Base-by-base conservation (phyloP, 2,329 filamentous ascomycete species). In the Aspergillus intermedius region DNA sequence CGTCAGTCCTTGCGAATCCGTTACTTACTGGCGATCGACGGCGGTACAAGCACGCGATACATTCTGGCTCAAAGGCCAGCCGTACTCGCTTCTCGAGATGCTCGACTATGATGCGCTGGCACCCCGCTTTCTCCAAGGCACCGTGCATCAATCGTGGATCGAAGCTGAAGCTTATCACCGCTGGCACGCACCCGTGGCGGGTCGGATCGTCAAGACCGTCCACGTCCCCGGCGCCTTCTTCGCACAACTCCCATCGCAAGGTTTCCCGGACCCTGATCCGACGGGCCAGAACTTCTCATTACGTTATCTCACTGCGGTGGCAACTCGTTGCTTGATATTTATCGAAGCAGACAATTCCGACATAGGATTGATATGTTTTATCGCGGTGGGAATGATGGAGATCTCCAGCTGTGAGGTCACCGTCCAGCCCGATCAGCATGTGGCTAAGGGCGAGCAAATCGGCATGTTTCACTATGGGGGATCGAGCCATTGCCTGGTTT, bases 391-490 rank as follows among this genome's bases (percentile, higher is more conserved):
- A 5, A 87, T 87, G 85, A 81, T 80, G 45, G 84, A 88, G 67
- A 83, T 87, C 17, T 81, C 77, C 54, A 80, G 81, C 0, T 87
- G 83, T 58, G 82, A 87, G 46, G 80, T 86, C 43, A 82, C 77
- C 0, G 82, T 86, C 6, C 74, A 74, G 57, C 77, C 81, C 59
- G 83, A 83, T 0, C 76, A 87, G 61, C 73, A 76, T 42, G 62
- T 88, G 17, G 73, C 72, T 48, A 87, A 87, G 72, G 85, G 85
- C 1, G 77, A 87, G 2, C 70, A 87, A 70, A 72, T 80, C 28
- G 84, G 84, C 42, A 87, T 86, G 82, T 88, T 88, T 65, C 84
- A 88, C 60, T 87, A 83, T 60, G 85, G 84, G 17, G 85, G 85
- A 0, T 81, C 77, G 10, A 79, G 79, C 3, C 80, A 86, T 59